These are phyloP conservation scores for Ploettnerulaceae sp. DNA, from an alignment of 2,329 filamentous ascomycete genomes.

Conservation along the genomic window DNA sequence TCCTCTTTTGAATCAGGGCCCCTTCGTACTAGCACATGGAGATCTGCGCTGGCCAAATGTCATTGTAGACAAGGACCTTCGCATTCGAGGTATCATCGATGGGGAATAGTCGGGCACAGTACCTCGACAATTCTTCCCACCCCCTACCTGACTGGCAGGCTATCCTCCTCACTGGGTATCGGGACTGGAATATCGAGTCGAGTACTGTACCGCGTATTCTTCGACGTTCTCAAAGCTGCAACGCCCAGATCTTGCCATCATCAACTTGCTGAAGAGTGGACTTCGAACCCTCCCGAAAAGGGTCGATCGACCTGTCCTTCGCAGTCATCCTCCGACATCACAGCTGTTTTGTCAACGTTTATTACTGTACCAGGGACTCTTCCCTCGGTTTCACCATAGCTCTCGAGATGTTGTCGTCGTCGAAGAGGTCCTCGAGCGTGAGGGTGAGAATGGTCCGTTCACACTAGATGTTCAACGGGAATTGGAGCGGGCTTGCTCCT, in stretches of 20 bases:
- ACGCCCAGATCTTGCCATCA: background rate
- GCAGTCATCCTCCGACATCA: constrained; percentile 6
- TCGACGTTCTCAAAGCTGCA: background rate
- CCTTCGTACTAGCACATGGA: background rate
- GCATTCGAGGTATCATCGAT: background rate
- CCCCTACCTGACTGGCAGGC: background rate
- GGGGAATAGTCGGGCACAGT: background rate
- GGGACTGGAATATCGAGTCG: background rate
- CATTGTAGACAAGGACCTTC: background rate
- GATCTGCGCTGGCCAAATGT: background rate
- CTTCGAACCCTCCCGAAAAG: constrained; percentile 1
- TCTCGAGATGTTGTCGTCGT: constrained; percentile 1
- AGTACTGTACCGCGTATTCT: constrained; percentile 1
- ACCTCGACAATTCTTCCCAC: background rate
- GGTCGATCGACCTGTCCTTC: constrained; percentile 1
- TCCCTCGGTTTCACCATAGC: constrained; percentile 9
- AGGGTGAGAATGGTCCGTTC: constrained; percentile 3
- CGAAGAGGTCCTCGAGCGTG: constrained; percentile 7
- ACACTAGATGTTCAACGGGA: constrained; percentile 5
- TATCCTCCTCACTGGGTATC: background rate
- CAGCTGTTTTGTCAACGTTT: constrained; percentile 10
- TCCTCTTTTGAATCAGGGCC: background rate
- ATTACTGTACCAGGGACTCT: constrained; percentile 8
- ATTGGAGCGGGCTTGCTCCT: too few species aligned
- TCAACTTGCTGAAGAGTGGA: constrained; percentile 1